Percentiles rank a stretch among this genome's conserved stretches.
These are phyloP conservation scores for Microbotryomycetes sp. DNA, from an alignment of 1,284 basidiomycete genomes.

Conservation along the genomic window DNA sequence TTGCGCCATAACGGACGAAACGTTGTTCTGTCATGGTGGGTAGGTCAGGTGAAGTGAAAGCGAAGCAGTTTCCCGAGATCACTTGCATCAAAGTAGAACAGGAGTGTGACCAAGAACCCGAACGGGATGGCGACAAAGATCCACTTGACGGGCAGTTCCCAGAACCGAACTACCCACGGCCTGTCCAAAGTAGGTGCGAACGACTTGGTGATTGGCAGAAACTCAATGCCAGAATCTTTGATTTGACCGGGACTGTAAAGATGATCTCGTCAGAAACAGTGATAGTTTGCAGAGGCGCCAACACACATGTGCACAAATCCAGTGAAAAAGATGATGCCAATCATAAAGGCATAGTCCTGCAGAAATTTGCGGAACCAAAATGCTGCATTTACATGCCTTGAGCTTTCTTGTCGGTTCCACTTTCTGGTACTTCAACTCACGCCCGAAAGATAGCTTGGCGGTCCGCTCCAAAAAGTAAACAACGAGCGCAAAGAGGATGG, in stretches of 20 bases:
- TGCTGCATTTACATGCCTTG: slow-evolving; percentile 21
- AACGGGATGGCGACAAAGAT: slow-evolving; percentile 66
- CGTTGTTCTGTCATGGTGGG: slow-evolving; percentile 42
- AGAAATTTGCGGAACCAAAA: slow-evolving; percentile 41
- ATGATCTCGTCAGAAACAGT: neutral
- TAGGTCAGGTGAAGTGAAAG: too few species aligned
- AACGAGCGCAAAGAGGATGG: slow-evolving; percentile 43
- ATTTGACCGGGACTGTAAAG: slow-evolving; percentile 32
- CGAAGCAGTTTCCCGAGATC: neutral
- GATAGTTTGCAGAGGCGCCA: neutral
- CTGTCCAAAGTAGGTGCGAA: slow-evolving; percentile 30
- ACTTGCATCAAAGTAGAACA: slow-evolving; percentile 47
- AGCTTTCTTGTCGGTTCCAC: neutral
- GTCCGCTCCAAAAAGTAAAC: slow-evolving; percentile 40
- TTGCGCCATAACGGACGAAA: slow-evolving; percentile 75
- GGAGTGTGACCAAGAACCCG: slow-evolving; percentile 42
- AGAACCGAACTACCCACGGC: slow-evolving; percentile 80
- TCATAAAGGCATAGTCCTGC: slow-evolving; percentile 41
- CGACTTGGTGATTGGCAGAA: slow-evolving; percentile 29
- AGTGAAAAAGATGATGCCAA: slow-evolving; percentile 44
- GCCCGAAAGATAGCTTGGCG: slow-evolving; percentile 30
- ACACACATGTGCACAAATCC: slow-evolving; percentile 43
- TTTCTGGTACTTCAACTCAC: slow-evolving; percentile 7
- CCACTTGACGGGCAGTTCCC: slow-evolving; percentile 83
- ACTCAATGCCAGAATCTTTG: slow-evolving; percentile 26